Base-by-base conservation (phyloP, 495 filamentous ascomycete species). In the Hyaloscypha bicolor region DNA sequence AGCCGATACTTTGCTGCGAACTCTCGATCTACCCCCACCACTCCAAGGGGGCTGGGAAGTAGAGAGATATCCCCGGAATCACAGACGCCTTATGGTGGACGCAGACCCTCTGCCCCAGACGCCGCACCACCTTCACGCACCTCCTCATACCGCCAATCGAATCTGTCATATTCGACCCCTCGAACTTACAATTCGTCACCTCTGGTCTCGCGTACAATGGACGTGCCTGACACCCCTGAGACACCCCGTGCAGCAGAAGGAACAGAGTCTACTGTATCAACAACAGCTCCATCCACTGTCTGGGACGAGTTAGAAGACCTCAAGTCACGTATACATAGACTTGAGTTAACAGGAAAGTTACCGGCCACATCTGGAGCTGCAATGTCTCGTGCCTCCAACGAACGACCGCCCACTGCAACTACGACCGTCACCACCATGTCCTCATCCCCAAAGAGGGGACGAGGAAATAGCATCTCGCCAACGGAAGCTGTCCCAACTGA, bases 261-360 rank as follows among this genome's bases (percentile, higher is more conserved):
- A 37, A 93, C 92, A 3, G 91, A 92, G 66, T 97, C 94, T 0
- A 93, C 91, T 0, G 81, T 88, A 29, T 98, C 95, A 0, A 93
- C 91, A 0, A 93, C 88, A 2, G 93, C 93, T 9, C 90, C 93
- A 25, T 96, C 95, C 2, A 96, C 92, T 1, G 92, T 99, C 11
- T 99, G 96, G 96, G 95, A 99, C 76, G 95, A 99, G 77, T 79
- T 99, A 22, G 95, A 99, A 70, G 96, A 98, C 62, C 79, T 99
- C 14, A 99, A 98, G 75, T 94, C 93, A 11, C 87, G 96, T 25
- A 97, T 99, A 69, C 88, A 91, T 66, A 92, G 92, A 56, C 84
- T 99, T n/a, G 95, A 99, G 75, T 75, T 94, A 62, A 96, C 92
- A 4, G 93, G 94, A 32, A 96, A 93, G 74, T 79, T 93, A 14